Base-by-base conservation (phyloP, 306 rosid species). In the Lathyrus sativus region DNA sequence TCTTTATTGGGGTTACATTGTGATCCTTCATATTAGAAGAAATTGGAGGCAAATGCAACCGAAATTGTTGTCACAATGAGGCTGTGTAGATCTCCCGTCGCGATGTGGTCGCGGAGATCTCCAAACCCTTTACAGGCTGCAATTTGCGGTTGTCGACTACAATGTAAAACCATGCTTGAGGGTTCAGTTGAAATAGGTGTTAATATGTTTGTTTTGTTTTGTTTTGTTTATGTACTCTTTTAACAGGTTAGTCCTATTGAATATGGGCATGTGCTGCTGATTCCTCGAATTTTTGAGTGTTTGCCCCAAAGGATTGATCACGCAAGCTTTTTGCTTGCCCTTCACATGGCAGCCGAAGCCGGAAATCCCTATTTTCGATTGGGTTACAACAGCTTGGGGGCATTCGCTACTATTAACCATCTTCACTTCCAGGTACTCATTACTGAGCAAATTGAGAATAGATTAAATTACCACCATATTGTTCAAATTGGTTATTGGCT, bases 361-460 rank as follows among this genome's bases (percentile, higher is more conserved):
- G 85, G 80, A 26, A 86, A 78, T 80, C 86, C 95, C 1, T 88
- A 85, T 86, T 93, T 93, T 76, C 87, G 99, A 19, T 41, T 93
- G 74, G 99, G 99, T 46, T 93, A 93, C 80, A 93, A 93, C 85
- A 93, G 99, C 88, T 75, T 93, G 83, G 99, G 99, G 58, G 99
- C 99, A 44, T 93, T 93, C 69, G 96, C 99, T 2, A 93, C 99
- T 33, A 93, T 93, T 81, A 93, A 93, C 82, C 99, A 93, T 82
- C 99, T 93, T 77, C 99, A 93, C 85, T 93, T 93, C 79, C 99
- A 93, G 97, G 99, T 93, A 68, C 60, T 55, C 2, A 0, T 29
- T 26, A 7, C 66, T 35, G 7, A 43, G 48, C 42, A 18, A 14
- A 49, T 46, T 26, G 2, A 19, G 55, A 66, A 51, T 35, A n/a